phyloP scores from a whole-genome alignment of 345 rosid genomes.

The Clarkia xantiana region DNA sequence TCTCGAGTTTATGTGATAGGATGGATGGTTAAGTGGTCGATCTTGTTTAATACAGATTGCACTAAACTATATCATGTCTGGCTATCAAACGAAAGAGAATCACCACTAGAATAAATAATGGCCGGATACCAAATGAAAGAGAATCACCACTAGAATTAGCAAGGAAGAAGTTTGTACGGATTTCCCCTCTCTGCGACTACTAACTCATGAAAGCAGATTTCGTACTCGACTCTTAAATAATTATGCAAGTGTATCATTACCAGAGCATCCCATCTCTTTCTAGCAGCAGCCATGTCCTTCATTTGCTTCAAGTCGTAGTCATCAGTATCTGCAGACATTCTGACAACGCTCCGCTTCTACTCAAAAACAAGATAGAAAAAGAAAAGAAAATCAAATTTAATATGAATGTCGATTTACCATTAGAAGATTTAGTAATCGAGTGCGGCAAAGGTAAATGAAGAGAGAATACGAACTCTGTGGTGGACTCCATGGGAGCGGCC shows the following conservation, averaged over 20 bases:
- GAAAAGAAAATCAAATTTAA: conserved; percentile 2
- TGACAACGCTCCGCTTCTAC: conserved; percentile 28
- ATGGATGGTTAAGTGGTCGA: too few relatives aligned
- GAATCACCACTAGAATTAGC: not conserved
- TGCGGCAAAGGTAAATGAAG: not conserved
- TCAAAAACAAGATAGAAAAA: too few relatives aligned
- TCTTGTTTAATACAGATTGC: too few relatives aligned
- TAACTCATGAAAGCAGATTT: not conserved
- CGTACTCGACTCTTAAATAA: not conserved
- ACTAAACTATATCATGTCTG: too few relatives aligned
- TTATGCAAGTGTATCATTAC: conserved; percentile 16
- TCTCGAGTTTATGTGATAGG: too few relatives aligned
- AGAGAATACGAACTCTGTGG: conserved; percentile 4
- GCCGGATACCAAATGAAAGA: too few relatives aligned
- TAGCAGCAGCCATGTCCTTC: conserved; percentile 87
- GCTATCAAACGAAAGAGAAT: too few relatives aligned
- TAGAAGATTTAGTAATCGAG: too few relatives aligned
- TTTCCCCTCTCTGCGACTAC: too few relatives aligned
- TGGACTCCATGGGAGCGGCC: conserved; percentile 4
- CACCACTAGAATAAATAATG: too few relatives aligned
- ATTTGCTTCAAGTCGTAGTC: conserved; percentile 74
- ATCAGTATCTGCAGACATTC: conserved; percentile 52
- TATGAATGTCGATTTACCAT: not conserved
- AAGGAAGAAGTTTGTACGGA: not conserved
- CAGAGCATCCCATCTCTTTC: conserved; percentile 90